Evolutionary conservation across 2,329 filamentous ascomycete species (phyloP).

Genomic region (Trichoderma harzianum): DNA sequence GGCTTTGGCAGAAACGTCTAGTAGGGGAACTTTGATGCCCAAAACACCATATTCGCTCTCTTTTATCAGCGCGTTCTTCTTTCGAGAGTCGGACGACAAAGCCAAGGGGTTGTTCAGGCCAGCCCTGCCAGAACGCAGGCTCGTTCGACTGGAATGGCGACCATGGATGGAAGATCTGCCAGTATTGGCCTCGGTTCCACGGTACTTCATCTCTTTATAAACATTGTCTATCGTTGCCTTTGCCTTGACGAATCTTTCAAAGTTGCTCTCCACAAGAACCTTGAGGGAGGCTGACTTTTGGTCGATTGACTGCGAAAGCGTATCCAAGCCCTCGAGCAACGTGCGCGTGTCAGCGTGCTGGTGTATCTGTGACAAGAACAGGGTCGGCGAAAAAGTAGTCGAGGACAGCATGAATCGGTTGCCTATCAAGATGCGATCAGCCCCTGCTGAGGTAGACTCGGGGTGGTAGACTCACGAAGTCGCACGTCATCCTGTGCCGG

Average conservation of each 20-base stretch:
- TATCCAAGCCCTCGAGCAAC: slow-evolving; percentile 76
- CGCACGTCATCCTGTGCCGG: slow-evolving; percentile 80
- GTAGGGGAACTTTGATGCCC: slow-evolving; percentile 81
- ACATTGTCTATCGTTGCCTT: slow-evolving; percentile 99
- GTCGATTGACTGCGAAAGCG: slow-evolving; percentile 87
- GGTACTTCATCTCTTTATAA: slow-evolving; percentile 93
- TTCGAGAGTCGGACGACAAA: slow-evolving; percentile 54
- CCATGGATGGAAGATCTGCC: slow-evolving; percentile 47
- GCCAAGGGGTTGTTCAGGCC: slow-evolving; percentile 38
- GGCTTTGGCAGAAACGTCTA: slow-evolving; percentile 89
- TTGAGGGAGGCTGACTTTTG: slow-evolving; percentile 97
- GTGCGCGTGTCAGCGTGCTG: slow-evolving; percentile 78
- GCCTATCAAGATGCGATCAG: slow-evolving; percentile 44
- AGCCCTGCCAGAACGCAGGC: slow-evolving; percentile 48
- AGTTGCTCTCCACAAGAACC: slow-evolving; percentile 94
- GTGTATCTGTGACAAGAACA: slow-evolving; percentile 92
- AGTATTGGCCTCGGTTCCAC: slow-evolving; percentile 53
- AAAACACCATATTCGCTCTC: slow-evolving; percentile 88
- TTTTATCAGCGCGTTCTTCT: slow-evolving; percentile 87
- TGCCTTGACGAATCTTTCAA: slow-evolving; percentile 94
- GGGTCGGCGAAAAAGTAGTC: slow-evolving; percentile 86
- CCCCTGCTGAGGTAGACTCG: not conserved
- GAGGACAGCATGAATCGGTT: slow-evolving; percentile 95
- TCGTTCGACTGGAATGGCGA: slow-evolving; percentile 64
- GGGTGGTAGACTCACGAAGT: slow-evolving; percentile 56